A percentile compares a stretch with the other conserved stretches of the same genome.
Evolutionary conservation across 352 stramenopile species (phyloP).

Genomic region (Elongisporangium prolatum): DNA sequence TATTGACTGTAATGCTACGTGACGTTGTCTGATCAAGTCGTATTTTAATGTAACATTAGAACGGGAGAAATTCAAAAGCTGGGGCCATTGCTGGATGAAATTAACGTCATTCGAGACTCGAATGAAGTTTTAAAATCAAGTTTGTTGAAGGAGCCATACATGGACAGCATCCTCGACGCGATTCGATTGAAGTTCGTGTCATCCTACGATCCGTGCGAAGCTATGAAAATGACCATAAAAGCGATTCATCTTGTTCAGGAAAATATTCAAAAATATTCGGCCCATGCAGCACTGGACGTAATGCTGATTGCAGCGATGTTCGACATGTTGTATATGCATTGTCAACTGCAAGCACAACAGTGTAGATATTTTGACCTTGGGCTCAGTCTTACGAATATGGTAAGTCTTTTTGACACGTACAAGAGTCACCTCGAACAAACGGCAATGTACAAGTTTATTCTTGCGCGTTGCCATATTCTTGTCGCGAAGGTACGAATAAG

Average conservation of each 20-base stretch:
- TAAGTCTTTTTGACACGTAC: constrained; percentile 47
- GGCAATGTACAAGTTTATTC: constrained; percentile 41
- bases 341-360: constrained; percentile 46
- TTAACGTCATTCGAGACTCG: constrained; percentile 17
- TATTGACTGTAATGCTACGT: background rate
- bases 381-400: constrained; percentile 45
- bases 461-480: constrained; percentile 48
- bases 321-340: constrained; percentile 67
- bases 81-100: constrained; percentile 31
- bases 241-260: constrained; percentile 47
- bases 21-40: background rate
- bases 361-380: constrained; percentile 68
- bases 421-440: constrained; percentile 41
- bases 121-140: constrained; percentile 7
- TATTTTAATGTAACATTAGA: constrained; percentile 12
- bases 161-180: constrained; percentile 52
- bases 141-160: constrained; percentile 29
- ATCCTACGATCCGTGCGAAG: constrained; percentile 38
- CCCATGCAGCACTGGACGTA: constrained; percentile 26
- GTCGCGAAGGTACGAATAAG: constrained; percentile 51
- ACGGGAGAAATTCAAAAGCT: constrained; percentile 44
- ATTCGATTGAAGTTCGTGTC: constrained; percentile 33
- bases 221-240: constrained; percentile 38
- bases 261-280: constrained; percentile 36
- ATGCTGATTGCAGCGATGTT: constrained; percentile 59